Evolutionary conservation across 2,329 filamentous ascomycete species (phyloP).

Genomic region (Aurifilum marmelostoma): DNA sequence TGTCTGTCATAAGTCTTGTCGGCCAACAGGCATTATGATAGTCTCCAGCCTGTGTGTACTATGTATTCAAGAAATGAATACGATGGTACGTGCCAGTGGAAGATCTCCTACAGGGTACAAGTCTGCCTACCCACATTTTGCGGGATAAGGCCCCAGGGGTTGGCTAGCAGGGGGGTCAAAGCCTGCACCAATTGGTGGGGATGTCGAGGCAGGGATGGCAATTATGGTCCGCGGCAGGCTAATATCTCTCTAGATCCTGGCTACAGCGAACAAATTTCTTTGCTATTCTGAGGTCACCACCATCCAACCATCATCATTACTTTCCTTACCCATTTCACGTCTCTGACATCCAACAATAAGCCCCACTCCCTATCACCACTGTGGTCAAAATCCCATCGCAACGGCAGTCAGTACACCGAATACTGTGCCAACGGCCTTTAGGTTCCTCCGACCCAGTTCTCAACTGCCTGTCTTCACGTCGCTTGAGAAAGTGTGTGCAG

Average conservation of each 20-base stretch:
- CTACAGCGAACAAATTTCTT: conserved; percentile 17
- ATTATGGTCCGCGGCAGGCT: background rate
- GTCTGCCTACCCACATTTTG: background rate
- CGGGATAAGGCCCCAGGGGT: too few relatives aligned
- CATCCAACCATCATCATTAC: background rate
- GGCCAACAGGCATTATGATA: too few relatives aligned
- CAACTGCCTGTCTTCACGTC: background rate
- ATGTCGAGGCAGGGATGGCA: background rate
- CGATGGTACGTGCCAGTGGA: too few relatives aligned
- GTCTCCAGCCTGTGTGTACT: too few relatives aligned
- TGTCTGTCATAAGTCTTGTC: too few relatives aligned
- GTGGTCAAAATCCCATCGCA: background rate
- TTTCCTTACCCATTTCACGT: background rate
- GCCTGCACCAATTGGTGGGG: background rate
- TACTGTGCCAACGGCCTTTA: background rate
- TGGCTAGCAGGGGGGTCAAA: background rate
- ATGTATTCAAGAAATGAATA: too few relatives aligned
- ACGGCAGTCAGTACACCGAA: background rate
- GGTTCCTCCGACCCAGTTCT: background rate
- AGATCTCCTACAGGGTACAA: background rate
- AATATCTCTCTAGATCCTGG: background rate
- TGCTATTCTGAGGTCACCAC: conserved; percentile 19
- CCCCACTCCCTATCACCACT: background rate
- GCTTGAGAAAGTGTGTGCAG: background rate
- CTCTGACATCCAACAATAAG: background rate